A percentile compares a stretch with the other conserved stretches of the same genome.
phyloP scores from a whole-genome alignment of 768 basidiomycete genomes.

The Lentinula guzmanii region DNA sequence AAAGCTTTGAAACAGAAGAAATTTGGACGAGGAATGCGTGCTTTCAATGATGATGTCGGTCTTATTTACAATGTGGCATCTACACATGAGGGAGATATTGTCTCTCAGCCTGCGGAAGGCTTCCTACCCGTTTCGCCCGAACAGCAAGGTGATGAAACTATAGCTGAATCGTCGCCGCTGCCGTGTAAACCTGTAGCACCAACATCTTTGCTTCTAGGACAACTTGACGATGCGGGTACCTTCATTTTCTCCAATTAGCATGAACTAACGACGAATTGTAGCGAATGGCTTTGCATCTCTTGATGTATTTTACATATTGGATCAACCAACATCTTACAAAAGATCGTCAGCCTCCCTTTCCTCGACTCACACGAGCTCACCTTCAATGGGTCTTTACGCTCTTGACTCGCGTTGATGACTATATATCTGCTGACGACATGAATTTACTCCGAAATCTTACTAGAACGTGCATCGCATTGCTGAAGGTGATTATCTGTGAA shows the following conservation, averaged over 20 bases:
- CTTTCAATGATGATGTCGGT: slow-evolving; percentile 24
- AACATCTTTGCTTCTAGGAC: slow-evolving; percentile 46
- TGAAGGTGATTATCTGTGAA: slow-evolving; percentile 28
- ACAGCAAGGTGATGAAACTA: neutral
- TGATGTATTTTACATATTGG: slow-evolving; percentile 86
- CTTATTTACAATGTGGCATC: slow-evolving; percentile 4
- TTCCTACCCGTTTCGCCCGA: neutral
- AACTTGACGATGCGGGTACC: slow-evolving; percentile 60
- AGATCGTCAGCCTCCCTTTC: slow-evolving; percentile 24
- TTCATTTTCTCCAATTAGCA: neutral
- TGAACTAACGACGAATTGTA: slow-evolving; percentile 20
- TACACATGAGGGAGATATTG: slow-evolving; percentile 1
- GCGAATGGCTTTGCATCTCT: slow-evolving; percentile 65
- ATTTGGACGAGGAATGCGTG: slow-evolving; percentile 29
- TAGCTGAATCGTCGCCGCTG: neutral
- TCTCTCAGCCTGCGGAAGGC: neutral
- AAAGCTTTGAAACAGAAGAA: slow-evolving; percentile 21
- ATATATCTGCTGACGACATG: slow-evolving; percentile 71
- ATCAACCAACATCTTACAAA: slow-evolving; percentile 56
- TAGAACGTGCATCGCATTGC: slow-evolving; percentile 55
- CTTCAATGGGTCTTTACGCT: slow-evolving; percentile 77
- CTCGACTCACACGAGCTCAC: slow-evolving; percentile 48
- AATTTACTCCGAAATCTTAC: slow-evolving; percentile 70
- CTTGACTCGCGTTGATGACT: slow-evolving; percentile 62
- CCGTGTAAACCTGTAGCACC: slow-evolving; percentile 44